Percentiles rank a stretch among this genome's conserved stretches.
Conservation (phyloP, 2,329 filamentous ascomycete species). For the Calonectria henricotiae region DNA sequence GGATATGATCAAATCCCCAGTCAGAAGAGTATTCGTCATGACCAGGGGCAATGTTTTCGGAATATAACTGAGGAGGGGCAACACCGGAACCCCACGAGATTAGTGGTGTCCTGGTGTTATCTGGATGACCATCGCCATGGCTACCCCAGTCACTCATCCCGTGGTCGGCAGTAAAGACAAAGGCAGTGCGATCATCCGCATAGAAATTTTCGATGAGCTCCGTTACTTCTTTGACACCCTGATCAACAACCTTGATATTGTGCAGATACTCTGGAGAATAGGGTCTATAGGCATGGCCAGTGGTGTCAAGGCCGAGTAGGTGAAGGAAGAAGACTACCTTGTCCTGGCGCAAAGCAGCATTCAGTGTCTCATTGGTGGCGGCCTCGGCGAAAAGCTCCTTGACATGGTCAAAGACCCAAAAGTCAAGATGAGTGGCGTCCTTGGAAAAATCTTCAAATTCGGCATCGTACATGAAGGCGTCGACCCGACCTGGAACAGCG, state of each 20-base stretch:
- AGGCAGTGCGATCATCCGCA: conserved; percentile 87
- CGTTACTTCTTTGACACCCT: conserved; percentile 89
- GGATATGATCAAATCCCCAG: conserved; percentile 86
- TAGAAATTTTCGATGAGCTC: conserved; percentile 90
- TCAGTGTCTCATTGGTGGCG: conserved; percentile 82
- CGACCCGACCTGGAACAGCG: conserved; percentile 88
- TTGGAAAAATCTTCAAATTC: conserved; percentile 93
- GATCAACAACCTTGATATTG: conserved; percentile 95
- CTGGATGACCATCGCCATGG: conserved; percentile 96
- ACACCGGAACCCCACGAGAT: conserved; percentile 96
- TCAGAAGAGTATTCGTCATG: conserved; percentile 94
- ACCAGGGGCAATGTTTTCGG: conserved; percentile 76
- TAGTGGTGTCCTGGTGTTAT: conserved; percentile 95
- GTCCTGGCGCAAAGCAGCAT: conserved; percentile 82
- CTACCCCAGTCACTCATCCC: conserved; percentile 99
- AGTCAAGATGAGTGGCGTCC: conserved; percentile 86
- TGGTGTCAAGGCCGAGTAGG: conserved; percentile 91
- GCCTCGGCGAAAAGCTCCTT: conserved; percentile 89
- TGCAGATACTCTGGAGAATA: conserved; percentile 96
- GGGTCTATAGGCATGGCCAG: conserved; percentile 87
- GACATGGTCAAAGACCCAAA: conserved; percentile 97
- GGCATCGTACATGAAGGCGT: conserved; percentile 87
- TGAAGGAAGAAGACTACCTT: conserved; percentile 97
- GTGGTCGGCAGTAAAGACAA: conserved; percentile 97
- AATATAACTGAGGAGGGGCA: conserved; percentile 77